Percentiles rank a stretch among this genome's conserved stretches.
Conservation (phyloP, 148 eudicot species). For the Persicaria maculosa region DNA sequence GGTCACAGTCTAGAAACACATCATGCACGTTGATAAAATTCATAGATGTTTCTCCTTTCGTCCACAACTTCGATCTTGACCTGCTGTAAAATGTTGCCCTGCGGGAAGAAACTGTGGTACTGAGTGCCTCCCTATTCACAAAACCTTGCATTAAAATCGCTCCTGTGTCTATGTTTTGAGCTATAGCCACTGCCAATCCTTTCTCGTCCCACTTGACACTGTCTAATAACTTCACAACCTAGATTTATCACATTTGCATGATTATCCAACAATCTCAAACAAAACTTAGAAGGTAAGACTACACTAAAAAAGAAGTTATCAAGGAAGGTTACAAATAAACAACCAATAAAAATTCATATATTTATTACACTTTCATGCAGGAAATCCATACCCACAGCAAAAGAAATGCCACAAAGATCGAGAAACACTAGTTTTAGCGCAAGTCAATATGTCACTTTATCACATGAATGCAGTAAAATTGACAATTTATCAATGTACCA, state of each 20-base stretch:
- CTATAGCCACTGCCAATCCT: slow-evolving; percentile 99
- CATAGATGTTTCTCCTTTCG: slow-evolving; percentile 86
- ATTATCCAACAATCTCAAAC: slow-evolving; percentile 15
- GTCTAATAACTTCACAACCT: slow-evolving; percentile 79
- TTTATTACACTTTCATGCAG: not conserved
- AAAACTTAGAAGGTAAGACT: not conserved
- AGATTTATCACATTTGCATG: slow-evolving; percentile 25
- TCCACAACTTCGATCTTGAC: slow-evolving; percentile 81
- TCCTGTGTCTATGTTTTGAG: slow-evolving; percentile 94
- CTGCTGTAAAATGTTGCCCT: slow-evolving; percentile 95
- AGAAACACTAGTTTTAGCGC: not conserved
- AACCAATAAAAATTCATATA: not conserved
- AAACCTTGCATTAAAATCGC: slow-evolving; percentile 98
- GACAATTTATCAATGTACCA: not conserved
- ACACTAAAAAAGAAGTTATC: not conserved
- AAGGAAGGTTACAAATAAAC: not conserved
- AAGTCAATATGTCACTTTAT: not conserved
- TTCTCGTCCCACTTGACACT: slow-evolving; percentile 97
- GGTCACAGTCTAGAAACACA: slow-evolving; percentile 80
- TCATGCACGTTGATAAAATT: slow-evolving; percentile 85
- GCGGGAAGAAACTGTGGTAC: slow-evolving; percentile 61
- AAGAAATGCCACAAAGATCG: not conserved
- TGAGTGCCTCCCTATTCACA: slow-evolving; percentile 83
- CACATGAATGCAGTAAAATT: not conserved
- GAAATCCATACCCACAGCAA: not conserved